These are phyloP conservation scores for Bassia scoparia DNA, from an alignment of 148 eudicot genomes.

Conservation along the genomic window DNA sequence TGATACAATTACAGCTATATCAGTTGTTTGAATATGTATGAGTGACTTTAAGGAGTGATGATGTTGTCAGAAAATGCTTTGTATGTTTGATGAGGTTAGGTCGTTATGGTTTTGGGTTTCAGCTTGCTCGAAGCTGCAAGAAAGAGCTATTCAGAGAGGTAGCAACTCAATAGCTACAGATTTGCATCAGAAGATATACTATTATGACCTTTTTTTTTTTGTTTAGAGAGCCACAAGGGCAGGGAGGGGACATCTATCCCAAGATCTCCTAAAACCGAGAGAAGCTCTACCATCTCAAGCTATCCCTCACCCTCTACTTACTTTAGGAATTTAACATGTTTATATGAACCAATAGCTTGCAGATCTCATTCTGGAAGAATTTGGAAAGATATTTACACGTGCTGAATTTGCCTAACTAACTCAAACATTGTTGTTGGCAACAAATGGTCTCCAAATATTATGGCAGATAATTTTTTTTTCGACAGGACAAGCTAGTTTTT, in stretches of 20 bases:
- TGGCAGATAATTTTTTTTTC: background rate
- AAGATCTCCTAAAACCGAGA: too few relatives aligned
- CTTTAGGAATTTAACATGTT: background rate
- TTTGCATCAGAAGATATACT: constrained; percentile 88
- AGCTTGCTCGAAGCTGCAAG: constrained; percentile 92
- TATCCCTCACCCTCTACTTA: too few relatives aligned
- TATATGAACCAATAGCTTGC: background rate
- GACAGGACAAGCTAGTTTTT: background rate
- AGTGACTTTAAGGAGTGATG: background rate
- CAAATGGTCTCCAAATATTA: background rate
- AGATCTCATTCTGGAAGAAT: background rate
- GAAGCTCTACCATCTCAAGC: too few relatives aligned
- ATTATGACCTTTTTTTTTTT: too few relatives aligned
- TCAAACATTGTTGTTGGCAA: background rate
- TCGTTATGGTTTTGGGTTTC: constrained; percentile 27
- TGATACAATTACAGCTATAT: background rate
- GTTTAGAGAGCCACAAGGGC: too few relatives aligned
- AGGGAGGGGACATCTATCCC: too few relatives aligned
- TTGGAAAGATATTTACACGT: background rate
- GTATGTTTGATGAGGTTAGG: constrained; percentile 16
- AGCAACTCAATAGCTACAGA: constrained; percentile 65
- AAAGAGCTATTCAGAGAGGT: constrained; percentile 68
- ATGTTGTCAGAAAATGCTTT: background rate
- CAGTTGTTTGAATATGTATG: background rate
- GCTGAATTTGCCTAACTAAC: background rate